phyloP scores from a whole-genome alignment of 768 basidiomycete species.

The Sistotremastrum niveocremeum region DNA sequence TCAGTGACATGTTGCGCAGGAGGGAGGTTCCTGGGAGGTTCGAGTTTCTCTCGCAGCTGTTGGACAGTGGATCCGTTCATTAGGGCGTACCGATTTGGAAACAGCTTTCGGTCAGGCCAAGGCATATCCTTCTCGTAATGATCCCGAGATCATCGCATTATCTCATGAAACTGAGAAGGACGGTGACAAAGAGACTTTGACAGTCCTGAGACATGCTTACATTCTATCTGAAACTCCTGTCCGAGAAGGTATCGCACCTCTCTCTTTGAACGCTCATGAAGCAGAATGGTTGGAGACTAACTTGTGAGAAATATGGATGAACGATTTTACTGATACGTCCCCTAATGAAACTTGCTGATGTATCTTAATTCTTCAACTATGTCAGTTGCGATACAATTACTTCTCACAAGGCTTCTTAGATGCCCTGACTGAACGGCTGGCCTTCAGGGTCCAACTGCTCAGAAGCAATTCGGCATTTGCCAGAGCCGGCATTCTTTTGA shows the following conservation, averaged over 20 bases:
- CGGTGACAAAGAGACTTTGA: slow-evolving; percentile 17
- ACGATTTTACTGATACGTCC: background rate
- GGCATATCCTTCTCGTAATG: slow-evolving; percentile 25
- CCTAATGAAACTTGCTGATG: too few relatives aligned
- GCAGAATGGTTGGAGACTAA: slow-evolving; percentile 17
- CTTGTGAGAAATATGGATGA: background rate
- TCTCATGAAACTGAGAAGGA: slow-evolving; percentile 11
- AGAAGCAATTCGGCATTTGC: too few relatives aligned
- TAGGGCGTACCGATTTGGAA: slow-evolving; percentile 31
- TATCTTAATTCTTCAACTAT: background rate
- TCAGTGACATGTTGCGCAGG: slow-evolving; percentile 19
- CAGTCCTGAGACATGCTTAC: slow-evolving; percentile 33
- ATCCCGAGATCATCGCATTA: slow-evolving; percentile 25
- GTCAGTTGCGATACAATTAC: slow-evolving; percentile 1
- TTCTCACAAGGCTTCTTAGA: background rate
- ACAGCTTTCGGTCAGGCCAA: slow-evolving; percentile 27
- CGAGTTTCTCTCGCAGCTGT: slow-evolving; percentile 45
- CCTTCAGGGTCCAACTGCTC: too few relatives aligned
- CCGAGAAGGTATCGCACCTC: slow-evolving; percentile 23
- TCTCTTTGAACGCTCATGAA: slow-evolving; percentile 17
- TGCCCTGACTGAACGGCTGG: too few relatives aligned
- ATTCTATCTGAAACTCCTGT: slow-evolving; percentile 30
- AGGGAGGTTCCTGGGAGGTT: slow-evolving; percentile 49
- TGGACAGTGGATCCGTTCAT: slow-evolving; percentile 40
- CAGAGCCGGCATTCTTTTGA: too few relatives aligned